phyloP scores from a whole-genome alignment of 805 yeast species.

The Barnettozyma sp. region DNA sequence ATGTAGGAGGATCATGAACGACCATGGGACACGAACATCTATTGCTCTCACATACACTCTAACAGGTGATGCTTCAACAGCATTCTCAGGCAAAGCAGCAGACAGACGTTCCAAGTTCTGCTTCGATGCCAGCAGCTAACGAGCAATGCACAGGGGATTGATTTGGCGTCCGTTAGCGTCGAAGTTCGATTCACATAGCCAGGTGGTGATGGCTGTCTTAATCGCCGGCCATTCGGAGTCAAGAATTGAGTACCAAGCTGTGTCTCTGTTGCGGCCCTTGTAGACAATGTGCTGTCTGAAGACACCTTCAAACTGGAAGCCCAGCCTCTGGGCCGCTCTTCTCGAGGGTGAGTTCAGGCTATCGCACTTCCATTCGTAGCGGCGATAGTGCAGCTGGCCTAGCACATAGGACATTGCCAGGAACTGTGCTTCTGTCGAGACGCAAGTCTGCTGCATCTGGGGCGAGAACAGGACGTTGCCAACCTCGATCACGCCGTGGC shows the following conservation, averaged over 20 bases:
- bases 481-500: slow-evolving; percentile 4
- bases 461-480: slow-evolving; percentile 4
- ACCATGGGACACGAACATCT: too few relatives aligned
- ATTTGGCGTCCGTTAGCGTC: slow-evolving; percentile 1
- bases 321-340: slow-evolving; percentile 6
- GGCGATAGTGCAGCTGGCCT: slow-evolving; percentile 4
- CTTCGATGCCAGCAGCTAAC: background rate
- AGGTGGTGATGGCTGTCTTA: background rate
- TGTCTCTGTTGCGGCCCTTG: slow-evolving; percentile 5
- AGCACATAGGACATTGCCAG: slow-evolving; percentile 5
- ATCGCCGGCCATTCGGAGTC: background rate
- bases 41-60: too few relatives aligned
- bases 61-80: too few relatives aligned
- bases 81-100: too few relatives aligned
- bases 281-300: slow-evolving; percentile 3
- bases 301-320: slow-evolving; percentile 5
- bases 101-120: too few relatives aligned
- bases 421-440: slow-evolving; percentile 6
- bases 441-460: background rate
- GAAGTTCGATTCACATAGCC: slow-evolving; percentile 4
- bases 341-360: slow-evolving; percentile 3
- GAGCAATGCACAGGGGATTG: background rate
- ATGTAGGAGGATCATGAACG: too few relatives aligned
- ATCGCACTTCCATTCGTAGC: slow-evolving; percentile 11
- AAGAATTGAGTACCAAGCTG: slow-evolving; percentile 6